Percentiles rank a stretch among this genome's conserved stretches.
phyloP scores from a whole-genome alignment of 495 filamentous ascomycete species.

The Penicillium waksmanii region DNA sequence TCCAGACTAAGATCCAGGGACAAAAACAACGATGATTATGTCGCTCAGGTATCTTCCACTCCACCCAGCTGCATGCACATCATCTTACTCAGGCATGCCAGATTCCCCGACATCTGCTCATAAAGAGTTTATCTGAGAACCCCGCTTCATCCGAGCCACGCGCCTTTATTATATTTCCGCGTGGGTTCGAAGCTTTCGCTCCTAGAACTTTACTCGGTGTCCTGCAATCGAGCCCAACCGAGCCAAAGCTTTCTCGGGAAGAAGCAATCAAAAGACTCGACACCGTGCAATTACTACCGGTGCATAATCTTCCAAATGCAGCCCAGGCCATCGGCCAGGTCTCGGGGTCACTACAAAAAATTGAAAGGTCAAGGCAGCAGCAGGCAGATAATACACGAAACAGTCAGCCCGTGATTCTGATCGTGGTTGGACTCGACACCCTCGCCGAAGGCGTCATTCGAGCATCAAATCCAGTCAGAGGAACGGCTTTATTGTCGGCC shows the following conservation, averaged over 20 bases:
- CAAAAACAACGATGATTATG: slow-evolving; percentile 34
- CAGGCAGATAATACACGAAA: slow-evolving; percentile 1
- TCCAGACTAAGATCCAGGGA: slow-evolving; percentile 36
- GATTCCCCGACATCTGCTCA: slow-evolving; percentile 25
- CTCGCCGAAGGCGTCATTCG: slow-evolving; percentile 45
- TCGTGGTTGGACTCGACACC: slow-evolving; percentile 46
- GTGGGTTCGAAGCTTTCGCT: slow-evolving; percentile 80
- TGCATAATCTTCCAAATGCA: slow-evolving; percentile 40
- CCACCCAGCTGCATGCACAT: not conserved
- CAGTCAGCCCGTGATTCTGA: slow-evolving; percentile 25
- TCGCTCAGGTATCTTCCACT: slow-evolving; percentile 39
- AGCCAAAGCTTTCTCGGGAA: slow-evolving; percentile 29
- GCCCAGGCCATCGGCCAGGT: slow-evolving; percentile 40
- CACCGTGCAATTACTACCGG: slow-evolving; percentile 43
- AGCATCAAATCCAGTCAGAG: slow-evolving; percentile 44
- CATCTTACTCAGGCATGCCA: slow-evolving; percentile 7
- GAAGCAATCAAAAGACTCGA: slow-evolving; percentile 43
- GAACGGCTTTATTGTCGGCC: slow-evolving; percentile 40
- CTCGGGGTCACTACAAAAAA: slow-evolving; percentile 30
- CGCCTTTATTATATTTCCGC: slow-evolving; percentile 64
- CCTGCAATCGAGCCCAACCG: slow-evolving; percentile 22
- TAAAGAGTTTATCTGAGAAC: slow-evolving; percentile 12
- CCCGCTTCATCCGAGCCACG: slow-evolving; percentile 20
- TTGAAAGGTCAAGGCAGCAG: slow-evolving; percentile 16
- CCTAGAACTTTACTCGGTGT: slow-evolving; percentile 66